Percentiles rank a stretch among this genome's conserved stretches.
phyloP scores from a whole-genome alignment of 768 basidiomycete species.

The Roridomyces roridus region DNA sequence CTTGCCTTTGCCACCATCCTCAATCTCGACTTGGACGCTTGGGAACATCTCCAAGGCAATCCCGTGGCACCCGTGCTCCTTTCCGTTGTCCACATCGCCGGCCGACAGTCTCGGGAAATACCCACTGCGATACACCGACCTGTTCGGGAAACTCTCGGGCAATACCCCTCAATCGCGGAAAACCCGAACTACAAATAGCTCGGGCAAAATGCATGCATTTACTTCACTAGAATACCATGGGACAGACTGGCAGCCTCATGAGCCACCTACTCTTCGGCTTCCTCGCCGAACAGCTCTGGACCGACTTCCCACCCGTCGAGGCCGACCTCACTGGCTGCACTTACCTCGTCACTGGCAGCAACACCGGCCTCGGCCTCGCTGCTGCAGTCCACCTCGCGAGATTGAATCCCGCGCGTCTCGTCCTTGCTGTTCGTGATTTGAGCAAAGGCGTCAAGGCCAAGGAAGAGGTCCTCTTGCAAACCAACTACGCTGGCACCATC shows the following conservation, averaged over 20 bases:
- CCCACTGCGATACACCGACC: too few relatives aligned
- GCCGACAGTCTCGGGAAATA: too few relatives aligned
- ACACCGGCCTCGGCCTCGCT: constrained; percentile 44
- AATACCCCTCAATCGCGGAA: too few relatives aligned
- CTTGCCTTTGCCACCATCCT: too few relatives aligned
- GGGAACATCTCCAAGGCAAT: too few relatives aligned
- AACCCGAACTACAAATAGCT: too few relatives aligned
- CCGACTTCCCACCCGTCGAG: constrained; percentile 11
- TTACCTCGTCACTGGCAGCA: constrained; percentile 43
- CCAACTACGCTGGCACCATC: constrained; percentile 23
- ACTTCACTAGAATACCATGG: neutral
- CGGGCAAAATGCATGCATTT: too few relatives aligned
- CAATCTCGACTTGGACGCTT: too few relatives aligned
- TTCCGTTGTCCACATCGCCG: too few relatives aligned
- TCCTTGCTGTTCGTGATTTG: constrained; percentile 33
- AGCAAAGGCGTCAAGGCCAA: constrained; percentile 28
- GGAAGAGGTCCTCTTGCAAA: constrained; percentile 20
- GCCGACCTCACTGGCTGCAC: constrained; percentile 40
- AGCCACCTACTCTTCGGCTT: neutral
- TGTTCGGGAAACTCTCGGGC: too few relatives aligned
- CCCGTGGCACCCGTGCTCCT: too few relatives aligned
- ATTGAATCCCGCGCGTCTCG: constrained; percentile 32
- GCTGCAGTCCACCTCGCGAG: constrained; percentile 34
- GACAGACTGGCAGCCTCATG: neutral
- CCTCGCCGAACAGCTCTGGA: constrained; percentile 10